Conservation (phyloP, 371 early-diverging fungal species). For the Mucor lusitanicus region DNA sequence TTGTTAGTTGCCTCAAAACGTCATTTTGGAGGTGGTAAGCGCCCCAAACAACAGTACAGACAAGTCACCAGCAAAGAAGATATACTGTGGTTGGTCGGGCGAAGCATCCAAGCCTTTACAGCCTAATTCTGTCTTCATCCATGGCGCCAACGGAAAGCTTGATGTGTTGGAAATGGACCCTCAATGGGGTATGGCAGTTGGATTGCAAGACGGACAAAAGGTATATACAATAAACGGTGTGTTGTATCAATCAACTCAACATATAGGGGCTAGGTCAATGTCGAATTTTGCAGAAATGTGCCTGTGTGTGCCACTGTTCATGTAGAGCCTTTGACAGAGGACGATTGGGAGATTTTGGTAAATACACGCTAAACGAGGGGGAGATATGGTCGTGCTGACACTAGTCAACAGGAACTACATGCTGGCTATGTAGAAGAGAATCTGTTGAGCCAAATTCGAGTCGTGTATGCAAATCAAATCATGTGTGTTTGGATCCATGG, state of each 20-base stretch:
- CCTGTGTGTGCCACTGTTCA: constrained; percentile 66
- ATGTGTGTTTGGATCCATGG: constrained; percentile 78
- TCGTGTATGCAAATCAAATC: constrained; percentile 66
- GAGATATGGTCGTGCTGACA: neutral
- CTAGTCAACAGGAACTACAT: constrained; percentile 65
- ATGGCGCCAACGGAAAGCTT: constrained; percentile 43
- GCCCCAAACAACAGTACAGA: constrained; percentile 10
- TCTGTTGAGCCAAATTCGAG: constrained; percentile 74
- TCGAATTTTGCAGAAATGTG: constrained; percentile 63
- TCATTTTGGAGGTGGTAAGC: constrained; percentile 56
- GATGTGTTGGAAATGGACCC: constrained; percentile 77
- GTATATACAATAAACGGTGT: no score
- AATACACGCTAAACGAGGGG: no score
- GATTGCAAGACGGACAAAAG: constrained; percentile 70
- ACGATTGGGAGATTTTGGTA: constrained; percentile 91
- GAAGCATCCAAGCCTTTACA: constrained; percentile 50
- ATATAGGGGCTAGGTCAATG: constrained; percentile 48
- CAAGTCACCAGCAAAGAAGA: constrained; percentile 27
- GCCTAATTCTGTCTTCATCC: constrained; percentile 43
- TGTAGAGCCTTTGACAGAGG: constrained; percentile 78
- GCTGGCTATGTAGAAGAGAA: constrained; percentile 82
- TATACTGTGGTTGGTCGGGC: constrained; percentile 76
- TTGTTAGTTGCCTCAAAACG: constrained; percentile 59
- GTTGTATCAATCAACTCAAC: neutral
- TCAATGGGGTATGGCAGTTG: constrained; percentile 65